Evolutionary conservation across 2,329 filamentous ascomycete species (phyloP).

Genomic region (Fusarium decemcellulare): DNA sequence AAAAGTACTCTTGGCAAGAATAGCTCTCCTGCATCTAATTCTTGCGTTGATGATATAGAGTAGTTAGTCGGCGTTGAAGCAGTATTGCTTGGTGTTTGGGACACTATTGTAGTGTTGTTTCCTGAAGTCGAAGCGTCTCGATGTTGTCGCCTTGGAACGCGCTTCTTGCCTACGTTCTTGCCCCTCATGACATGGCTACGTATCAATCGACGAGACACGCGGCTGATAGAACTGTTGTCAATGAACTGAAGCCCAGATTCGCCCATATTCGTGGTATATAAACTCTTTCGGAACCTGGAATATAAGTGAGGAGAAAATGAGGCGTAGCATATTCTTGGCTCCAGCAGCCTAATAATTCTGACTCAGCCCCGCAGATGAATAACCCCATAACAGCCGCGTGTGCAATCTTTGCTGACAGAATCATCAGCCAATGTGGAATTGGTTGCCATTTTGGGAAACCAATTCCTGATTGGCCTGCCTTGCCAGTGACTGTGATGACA

Average conservation of each 20-base stretch:
- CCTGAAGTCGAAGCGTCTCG: not conserved
- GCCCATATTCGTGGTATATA: not conserved
- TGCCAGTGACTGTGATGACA: not conserved
- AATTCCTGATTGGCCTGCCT: conserved; percentile 4
- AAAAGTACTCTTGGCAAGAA: not conserved
- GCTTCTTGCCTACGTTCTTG: conserved; percentile 6
- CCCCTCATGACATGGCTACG: conserved; percentile 11
- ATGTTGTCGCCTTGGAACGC: not conserved
- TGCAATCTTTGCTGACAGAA: not conserved
- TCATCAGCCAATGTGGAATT: conserved; percentile 1
- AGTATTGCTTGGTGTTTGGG: not conserved
- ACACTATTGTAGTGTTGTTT: not conserved
- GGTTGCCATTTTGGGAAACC: not conserved
- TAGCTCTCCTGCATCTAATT: not conserved
- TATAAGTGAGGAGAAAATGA: not conserved
- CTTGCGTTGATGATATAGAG: not conserved
- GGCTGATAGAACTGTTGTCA: not conserved
- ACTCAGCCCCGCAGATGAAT: not conserved
- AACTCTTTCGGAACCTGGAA: not conserved
- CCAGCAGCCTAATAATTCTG: not conserved
- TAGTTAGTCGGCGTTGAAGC: not conserved
- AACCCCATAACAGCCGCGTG: not conserved
- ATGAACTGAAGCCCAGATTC: not conserved
- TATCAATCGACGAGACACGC: not conserved
- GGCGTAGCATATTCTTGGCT: not conserved